Evolutionary conservation across 2,329 filamentous ascomycete species (phyloP).

Genomic region (Penicillium sp.): DNA sequence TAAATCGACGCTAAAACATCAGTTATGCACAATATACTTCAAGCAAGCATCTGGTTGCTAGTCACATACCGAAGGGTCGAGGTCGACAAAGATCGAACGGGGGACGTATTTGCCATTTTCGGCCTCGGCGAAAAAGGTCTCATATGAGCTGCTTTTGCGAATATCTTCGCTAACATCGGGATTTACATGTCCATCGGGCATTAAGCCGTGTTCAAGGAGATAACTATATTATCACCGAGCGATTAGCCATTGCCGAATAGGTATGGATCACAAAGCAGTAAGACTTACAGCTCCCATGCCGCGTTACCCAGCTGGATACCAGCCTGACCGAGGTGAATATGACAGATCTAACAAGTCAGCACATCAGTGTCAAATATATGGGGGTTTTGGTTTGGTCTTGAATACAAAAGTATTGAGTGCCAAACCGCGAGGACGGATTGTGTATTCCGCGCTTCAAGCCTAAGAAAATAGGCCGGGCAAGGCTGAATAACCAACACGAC

Average conservation of each 20-base stretch:
- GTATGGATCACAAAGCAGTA: constrained; percentile 29
- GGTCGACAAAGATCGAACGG: constrained; percentile 67
- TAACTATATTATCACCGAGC: constrained; percentile 49
- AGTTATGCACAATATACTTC: constrained; percentile 5
- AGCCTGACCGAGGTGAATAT: constrained; percentile 70
- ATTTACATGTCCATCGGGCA: constrained; percentile 61
- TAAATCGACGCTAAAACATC: constrained; percentile 25
- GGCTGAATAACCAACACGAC: not conserved
- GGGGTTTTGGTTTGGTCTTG: not conserved
- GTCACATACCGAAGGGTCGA: constrained; percentile 59
- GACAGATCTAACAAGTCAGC: constrained; percentile 56
- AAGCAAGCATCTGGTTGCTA: not conserved
- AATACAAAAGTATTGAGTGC: not conserved
- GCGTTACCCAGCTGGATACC: constrained; percentile 68
- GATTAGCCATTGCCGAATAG: not conserved
- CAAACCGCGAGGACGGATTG: not conserved
- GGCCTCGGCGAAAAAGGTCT: constrained; percentile 69
- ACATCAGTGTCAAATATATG: not conserved
- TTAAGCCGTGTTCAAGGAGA: constrained; percentile 66
- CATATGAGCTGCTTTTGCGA: constrained; percentile 59
- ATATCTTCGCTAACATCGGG: constrained; percentile 56
- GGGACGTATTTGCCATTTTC: constrained; percentile 67
- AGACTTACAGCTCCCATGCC: constrained; percentile 67
- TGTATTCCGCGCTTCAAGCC: not conserved
- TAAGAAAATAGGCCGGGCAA: not conserved